A percentile compares a stretch with the other conserved stretches of the same genome.
phyloP scores from a whole-genome alignment of 257 asterid genomes.

The Capsicum baccatum region DNA sequence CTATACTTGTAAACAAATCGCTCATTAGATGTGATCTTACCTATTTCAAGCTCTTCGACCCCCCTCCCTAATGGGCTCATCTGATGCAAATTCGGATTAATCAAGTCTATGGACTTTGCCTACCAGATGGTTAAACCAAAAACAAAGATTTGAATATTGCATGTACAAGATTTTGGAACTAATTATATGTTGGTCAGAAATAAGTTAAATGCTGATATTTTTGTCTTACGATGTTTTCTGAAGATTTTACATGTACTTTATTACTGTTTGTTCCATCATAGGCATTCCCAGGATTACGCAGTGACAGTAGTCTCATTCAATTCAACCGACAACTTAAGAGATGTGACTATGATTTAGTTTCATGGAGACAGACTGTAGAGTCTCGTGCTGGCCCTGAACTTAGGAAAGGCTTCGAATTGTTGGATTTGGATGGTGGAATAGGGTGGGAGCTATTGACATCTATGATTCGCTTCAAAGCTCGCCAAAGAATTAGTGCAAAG shows the following conservation, averaged over 20 bases:
- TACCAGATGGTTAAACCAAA: background rate
- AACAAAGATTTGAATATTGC: background rate
- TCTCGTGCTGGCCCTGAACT: constrained; percentile 83
- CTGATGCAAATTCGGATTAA: background rate
- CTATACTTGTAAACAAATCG: background rate
- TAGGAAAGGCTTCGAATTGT: constrained; percentile 78
- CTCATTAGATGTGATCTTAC: background rate
- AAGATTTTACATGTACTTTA: background rate
- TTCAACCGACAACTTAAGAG: constrained; percentile 91
- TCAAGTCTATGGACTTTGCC: background rate
- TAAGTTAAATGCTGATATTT: background rate
- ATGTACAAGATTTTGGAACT: background rate
- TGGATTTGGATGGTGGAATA: constrained; percentile 84
- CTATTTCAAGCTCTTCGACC: background rate
- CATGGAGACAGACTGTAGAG: constrained; percentile 77
- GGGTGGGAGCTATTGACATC: constrained; percentile 96
- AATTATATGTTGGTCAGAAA: background rate
- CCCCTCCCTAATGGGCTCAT: background rate
- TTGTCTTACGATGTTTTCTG: background rate
- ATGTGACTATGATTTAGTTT: constrained; percentile 74
- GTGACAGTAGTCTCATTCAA: constrained; percentile 74
- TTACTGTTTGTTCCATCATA: constrained; percentile 28
- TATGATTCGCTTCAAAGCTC: constrained; percentile 90
- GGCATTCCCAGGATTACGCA: constrained; percentile 83
- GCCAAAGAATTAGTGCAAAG: constrained; percentile 83